Evolutionary conservation across 768 basidiomycete species (phyloP).

Genomic region (Wakefieldia striispora): DNA sequence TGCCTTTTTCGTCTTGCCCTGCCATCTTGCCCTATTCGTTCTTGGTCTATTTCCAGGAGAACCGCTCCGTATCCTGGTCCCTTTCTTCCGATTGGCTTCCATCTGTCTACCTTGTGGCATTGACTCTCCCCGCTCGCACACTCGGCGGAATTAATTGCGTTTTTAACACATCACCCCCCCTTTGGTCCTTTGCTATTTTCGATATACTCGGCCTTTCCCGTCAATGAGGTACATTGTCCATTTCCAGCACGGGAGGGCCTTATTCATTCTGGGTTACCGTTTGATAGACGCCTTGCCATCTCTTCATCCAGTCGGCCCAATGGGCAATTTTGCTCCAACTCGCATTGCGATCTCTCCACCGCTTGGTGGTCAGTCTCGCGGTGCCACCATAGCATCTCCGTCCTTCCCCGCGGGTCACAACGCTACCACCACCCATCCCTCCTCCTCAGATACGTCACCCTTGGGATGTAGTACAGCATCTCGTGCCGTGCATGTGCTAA

Average conservation of each 20-base stretch:
- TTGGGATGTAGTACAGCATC: constrained; percentile 19
- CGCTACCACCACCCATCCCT: constrained; percentile 3
- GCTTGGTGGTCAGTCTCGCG: background rate
- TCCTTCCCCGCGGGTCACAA: constrained; percentile 12
- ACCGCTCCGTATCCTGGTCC: constrained; percentile 46
- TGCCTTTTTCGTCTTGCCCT: constrained; percentile 33
- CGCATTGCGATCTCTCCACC: background rate
- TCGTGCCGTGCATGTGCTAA: constrained; percentile 17
- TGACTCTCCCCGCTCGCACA: constrained; percentile 26
- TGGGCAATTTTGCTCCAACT: constrained; percentile 7
- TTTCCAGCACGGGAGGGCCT: constrained; percentile 20
- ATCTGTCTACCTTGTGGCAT: constrained; percentile 40
- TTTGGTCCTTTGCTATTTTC: constrained; percentile 41
- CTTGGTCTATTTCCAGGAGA: constrained; percentile 37
- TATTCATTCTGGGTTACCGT: constrained; percentile 15
- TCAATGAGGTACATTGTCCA: constrained; percentile 33
- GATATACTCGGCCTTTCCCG: constrained; percentile 29
- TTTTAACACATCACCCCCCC: constrained; percentile 45
- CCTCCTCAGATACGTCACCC: constrained; percentile 23
- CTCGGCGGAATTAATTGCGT: constrained; percentile 30
- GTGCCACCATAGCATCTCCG: background rate
- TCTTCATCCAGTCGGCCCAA: constrained; percentile 6
- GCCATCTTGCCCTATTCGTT: constrained; percentile 40
- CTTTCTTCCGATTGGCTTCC: constrained; percentile 48
- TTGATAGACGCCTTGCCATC: constrained; percentile 16